Evolutionary conservation across 495 filamentous ascomycete genomes (phyloP), one percentile per base, ranked within the genome.

Genomic region (Pseudevernia furfuracea): DNA sequence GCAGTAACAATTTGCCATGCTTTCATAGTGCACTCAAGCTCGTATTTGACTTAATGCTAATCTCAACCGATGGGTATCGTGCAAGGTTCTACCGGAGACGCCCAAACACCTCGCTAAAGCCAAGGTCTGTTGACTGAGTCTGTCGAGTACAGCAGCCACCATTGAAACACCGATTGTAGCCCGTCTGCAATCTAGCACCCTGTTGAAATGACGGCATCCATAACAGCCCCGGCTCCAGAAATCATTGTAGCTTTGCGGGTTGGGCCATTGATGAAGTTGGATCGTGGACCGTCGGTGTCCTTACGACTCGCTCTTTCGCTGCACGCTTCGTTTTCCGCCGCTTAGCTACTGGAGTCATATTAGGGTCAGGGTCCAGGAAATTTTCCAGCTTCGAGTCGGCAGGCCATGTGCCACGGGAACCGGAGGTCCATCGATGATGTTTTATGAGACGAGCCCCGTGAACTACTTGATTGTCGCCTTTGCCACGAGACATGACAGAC

Each of bases 401-500:
- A 14, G 66, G 66, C 66, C 66, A 68, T 4, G 63, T 68, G 52
- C 62, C 62, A 25, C 59, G 52, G 21, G 57, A 62, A 37, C 56
- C 43, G 11, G 66, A 66, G 9, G 62, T 32, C n/a, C 49, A 63
- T 19, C 68, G 60, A 30, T 59, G 63, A 52, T 70, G 58, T 44
- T 67, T 67, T 19, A 69, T 56, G 30, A 61, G 44, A 21, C 69
- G 61, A 56, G 53, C 69, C 28, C 69, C 69, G 9, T 69, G 60
- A 6, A 68, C 61, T 17, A 67, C 44, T 25, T 67, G 62, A 9
- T 75, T 75, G 37, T 72, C 68, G 25, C 73, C 73, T 38, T 69
- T 69, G 64, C 72, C 79, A 36, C 94, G 84, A 46, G 90, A 96
- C 95, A 97, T 97, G 36, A 91, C 85, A 59, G 85, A 90, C 49